Percentiles rank a stretch among this genome's conserved stretches.
These are phyloP conservation scores for Lactifluus subvellereus DNA, from an alignment of 768 basidiomycete genomes.

Conservation along the genomic window DNA sequence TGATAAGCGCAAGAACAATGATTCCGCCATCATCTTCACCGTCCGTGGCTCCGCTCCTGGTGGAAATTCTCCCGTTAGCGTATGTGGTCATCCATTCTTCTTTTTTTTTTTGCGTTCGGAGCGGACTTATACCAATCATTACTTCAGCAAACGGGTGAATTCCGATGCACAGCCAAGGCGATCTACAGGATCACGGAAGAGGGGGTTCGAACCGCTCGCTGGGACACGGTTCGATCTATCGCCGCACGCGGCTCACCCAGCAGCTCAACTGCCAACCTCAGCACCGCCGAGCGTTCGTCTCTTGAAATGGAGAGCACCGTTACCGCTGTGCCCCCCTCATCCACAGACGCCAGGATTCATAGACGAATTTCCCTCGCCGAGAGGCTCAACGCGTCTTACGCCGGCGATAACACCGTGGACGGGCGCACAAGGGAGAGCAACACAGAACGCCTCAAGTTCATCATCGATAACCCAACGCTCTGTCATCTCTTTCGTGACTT, in stretches of 20 bases:
- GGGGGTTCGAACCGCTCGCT: constrained; percentile 78
- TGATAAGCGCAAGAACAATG: constrained; percentile 87
- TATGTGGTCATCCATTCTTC: constrained; percentile 34
- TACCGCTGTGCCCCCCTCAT: constrained; percentile 29
- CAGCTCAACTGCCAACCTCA: constrained; percentile 58
- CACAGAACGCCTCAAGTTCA: constrained; percentile 83
- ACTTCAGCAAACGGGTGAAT: constrained; percentile 83
- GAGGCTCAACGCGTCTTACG: constrained; percentile 54
- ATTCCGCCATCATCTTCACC: constrained; percentile 90
- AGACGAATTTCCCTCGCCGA: constrained; percentile 74
- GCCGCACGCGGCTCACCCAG: constrained; percentile 52
- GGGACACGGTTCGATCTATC: constrained; percentile 47
- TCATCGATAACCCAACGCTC: constrained; percentile 87
- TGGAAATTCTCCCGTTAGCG: constrained; percentile 68
- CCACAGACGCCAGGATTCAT: constrained; percentile 62
- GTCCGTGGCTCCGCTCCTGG: constrained; percentile 76
- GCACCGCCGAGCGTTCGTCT: constrained; percentile 43
- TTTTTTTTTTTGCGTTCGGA: constrained; percentile 8
- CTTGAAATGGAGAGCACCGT: constrained; percentile 45
- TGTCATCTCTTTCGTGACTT: constrained; percentile 92
- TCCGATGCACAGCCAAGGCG: constrained; percentile 92
- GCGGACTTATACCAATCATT: constrained; percentile 21
- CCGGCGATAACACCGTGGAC: constrained; percentile 41
- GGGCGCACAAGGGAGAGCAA: constrained; percentile 79
- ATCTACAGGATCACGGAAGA: constrained; percentile 94